Conservation (phyloP, 129 eudicot species). For the Flaveria brownii region DNA sequence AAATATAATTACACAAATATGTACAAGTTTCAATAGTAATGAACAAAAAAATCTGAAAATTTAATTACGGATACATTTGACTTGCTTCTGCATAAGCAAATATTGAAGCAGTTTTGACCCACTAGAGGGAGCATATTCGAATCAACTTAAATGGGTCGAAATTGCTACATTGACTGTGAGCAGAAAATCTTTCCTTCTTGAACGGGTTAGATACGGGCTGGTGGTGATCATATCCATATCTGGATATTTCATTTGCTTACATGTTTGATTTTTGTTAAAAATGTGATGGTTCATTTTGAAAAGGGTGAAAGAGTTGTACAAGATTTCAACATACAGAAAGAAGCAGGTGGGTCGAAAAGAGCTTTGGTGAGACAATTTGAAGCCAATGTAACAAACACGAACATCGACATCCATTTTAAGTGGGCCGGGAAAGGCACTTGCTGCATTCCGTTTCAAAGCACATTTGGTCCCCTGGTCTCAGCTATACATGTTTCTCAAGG, state of each 20-base stretch:
- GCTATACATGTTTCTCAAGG: constrained; percentile 72
- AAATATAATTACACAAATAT: neutral
- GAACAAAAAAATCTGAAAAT: neutral
- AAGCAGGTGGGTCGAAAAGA: constrained; percentile 53
- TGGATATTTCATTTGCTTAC: neutral
- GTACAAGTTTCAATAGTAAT: neutral
- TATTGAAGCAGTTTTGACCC: neutral
- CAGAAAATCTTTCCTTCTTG: neutral
- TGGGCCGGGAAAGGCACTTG: constrained; percentile 86
- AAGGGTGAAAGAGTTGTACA: constrained; percentile 64
- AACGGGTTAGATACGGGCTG: constrained; percentile 1
- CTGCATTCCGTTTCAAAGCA: constrained; percentile 73
- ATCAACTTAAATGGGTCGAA: neutral
- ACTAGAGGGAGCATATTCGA: neutral
- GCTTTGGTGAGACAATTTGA: constrained; percentile 52
- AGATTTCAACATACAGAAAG: constrained; percentile 59
- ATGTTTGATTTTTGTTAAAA: neutral
- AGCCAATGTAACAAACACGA: constrained; percentile 58
- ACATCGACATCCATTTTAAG: constrained; percentile 60
- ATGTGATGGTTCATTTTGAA: constrained; percentile 14
- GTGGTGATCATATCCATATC: neutral
- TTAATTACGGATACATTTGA: neutral
- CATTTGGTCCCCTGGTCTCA: constrained; percentile 66
- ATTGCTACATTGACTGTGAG: neutral
- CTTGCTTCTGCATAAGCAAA: neutral